Base-by-base conservation (phyloP, 768 basidiomycete species). In the Mycena haematopus region DNA sequence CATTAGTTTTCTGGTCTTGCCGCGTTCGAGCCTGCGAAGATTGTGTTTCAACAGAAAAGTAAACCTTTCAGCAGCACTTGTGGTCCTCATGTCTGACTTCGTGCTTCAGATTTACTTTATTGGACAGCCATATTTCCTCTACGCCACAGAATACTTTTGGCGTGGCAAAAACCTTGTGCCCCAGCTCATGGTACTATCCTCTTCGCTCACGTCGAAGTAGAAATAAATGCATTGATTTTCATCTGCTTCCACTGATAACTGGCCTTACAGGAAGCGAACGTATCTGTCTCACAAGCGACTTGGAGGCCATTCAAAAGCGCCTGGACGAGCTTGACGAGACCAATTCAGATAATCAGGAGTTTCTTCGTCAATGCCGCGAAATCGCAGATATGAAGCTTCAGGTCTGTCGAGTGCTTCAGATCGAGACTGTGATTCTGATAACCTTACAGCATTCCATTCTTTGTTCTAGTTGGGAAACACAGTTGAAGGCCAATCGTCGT, bases 11-110 rank as follows among this genome's bases (percentile, higher is more conserved):
- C 3, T 56, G 56, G 56, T 8, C n/a, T 17, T 46, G 27, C 31
- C 44, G 31, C 19, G 22, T 56, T 19, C 44, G 56, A 14, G 31
- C 56, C 14, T 56, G 56, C 44, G 31, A 56, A 25, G 27, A 9
- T 33, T 56, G 56, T 56, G 33, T 47, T 47, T 13, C 8, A 4
- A 7, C 31, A 19, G 9, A 29, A n/a, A 47, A 24, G 45, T 47
- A 13, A 6, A 31, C 6, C 19, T 21, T 24, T 31, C 15, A 8
- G 3, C 4, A 8, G 33, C 33, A 2, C 17, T 21, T 17, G 14
- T 47, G 44, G 13, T n/a, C n/a, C 17, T 7, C 13, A n/a, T 13
- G 14, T 47, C 56, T 47, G n/a, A 45, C 31, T 14, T 15, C 0
- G 42, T 24, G 17, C 56, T 24, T 8, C 56, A 56, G 56, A 13